Evolutionary conservation across 2,329 filamentous ascomycete genomes (phyloP).

Genomic region (Madurella fahalii): DNA sequence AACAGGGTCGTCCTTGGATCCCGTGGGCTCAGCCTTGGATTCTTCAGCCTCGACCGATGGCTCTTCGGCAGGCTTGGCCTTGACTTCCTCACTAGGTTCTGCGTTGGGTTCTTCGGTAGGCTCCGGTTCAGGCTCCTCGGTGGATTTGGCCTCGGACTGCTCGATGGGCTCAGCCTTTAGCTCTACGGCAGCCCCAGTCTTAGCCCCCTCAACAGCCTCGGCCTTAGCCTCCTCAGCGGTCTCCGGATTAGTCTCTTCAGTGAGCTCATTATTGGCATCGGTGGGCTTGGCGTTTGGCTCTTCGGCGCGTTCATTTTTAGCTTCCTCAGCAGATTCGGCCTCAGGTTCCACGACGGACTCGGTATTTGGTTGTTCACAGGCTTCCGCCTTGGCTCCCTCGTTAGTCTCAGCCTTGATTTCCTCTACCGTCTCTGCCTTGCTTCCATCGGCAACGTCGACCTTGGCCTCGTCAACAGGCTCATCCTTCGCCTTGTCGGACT

Average conservation of each 20-base stretch:
- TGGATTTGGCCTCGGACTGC: no score
- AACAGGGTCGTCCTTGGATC: not conserved
- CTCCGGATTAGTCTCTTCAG: not conserved
- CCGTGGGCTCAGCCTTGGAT: not conserved
- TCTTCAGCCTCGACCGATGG: not conserved
- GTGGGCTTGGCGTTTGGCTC: not conserved
- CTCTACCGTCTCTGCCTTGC: conserved; percentile 38
- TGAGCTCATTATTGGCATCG: conserved; percentile 23
- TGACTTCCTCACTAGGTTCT: no score
- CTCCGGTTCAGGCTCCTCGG: no score
- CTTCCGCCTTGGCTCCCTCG: conserved; percentile 20
- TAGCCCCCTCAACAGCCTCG: not conserved
- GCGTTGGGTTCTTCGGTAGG: no score
- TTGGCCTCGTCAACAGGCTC: conserved; percentile 2
- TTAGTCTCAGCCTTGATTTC: not conserved
- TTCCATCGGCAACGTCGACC: no score
- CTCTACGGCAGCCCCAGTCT: not conserved
- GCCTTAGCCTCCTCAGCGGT: not conserved
- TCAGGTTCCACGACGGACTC: conserved; percentile 1
- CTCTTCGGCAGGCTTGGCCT: no score
- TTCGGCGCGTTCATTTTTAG: conserved; percentile 7
- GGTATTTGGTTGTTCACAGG: not conserved
- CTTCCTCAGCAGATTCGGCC: not conserved
- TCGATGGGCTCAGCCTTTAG: not conserved
- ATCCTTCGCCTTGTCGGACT: conserved; percentile 21